Conservation (phyloP, 768 basidiomycete species). For the Hygrocybe punicea region DNA sequence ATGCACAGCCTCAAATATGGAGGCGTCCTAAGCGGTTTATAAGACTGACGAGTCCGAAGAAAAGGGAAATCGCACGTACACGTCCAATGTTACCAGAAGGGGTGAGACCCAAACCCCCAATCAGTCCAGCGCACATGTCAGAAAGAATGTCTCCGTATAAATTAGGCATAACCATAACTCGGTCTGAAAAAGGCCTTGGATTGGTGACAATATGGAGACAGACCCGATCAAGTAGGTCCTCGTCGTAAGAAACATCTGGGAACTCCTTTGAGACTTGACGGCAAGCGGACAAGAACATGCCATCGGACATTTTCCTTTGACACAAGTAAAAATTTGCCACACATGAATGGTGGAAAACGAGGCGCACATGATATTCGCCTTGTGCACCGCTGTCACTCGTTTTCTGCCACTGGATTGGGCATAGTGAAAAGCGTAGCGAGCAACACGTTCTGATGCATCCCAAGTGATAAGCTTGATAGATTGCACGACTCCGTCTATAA, state of each 20-base stretch:
- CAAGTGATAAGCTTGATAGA: conserved; percentile 99
- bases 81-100: conserved; percentile 97
- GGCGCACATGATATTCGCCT: conserved; percentile 96
- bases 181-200: conserved; percentile 88
- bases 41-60: conserved; percentile 14
- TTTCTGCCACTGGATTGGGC: conserved; percentile 84
- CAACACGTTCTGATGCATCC: conserved; percentile 97
- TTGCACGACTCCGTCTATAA: conserved; percentile 97
- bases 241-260: conserved; percentile 90
- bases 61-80: conserved; percentile 41
- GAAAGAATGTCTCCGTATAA: conserved; percentile 93
- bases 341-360: not conserved
- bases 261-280: conserved; percentile 94
- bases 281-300: conserved; percentile 98
- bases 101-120: conserved; percentile 95
- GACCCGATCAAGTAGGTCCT: conserved; percentile 94
- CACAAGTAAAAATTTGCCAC: not conserved
- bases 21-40: conserved; percentile 69
- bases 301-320: conserved; percentile 97
- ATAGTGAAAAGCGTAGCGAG: conserved; percentile 97
- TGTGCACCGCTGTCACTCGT: conserved; percentile 97
- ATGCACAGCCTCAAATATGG: conserved; percentile 99
- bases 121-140: conserved; percentile 97
- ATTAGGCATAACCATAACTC: conserved; percentile 99
- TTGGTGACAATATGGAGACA: conserved; percentile 94